Base-by-base conservation (phyloP, 345 rosid genomes). In the Physaria fendleri region DNA sequence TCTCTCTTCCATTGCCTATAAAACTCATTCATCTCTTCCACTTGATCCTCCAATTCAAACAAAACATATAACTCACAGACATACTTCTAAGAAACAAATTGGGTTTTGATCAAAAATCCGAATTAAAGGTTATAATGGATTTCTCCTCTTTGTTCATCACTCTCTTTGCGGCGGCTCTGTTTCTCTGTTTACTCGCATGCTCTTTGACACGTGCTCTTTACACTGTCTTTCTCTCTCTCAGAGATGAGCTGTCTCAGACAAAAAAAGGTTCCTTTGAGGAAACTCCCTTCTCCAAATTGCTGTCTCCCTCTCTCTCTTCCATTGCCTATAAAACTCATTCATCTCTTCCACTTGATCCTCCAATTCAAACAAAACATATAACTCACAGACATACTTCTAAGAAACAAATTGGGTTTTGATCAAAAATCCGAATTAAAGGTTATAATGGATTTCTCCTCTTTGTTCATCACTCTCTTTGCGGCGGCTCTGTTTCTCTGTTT, bases 121-220 rank as follows among this genome's bases (percentile, higher is more conserved):
- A n/a, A n/a, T n/a, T n/a, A n/a, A n/a, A n/a, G n/a, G n/a, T n/a
- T n/a, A n/a, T n/a, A n/a, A n/a, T n/a, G n/a, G n/a, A n/a, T n/a
- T n/a, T n/a, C n/a, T n/a, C n/a, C n/a, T n/a, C n/a, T n/a, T n/a
- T n/a, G n/a, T n/a, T n/a, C n/a, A n/a, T n/a, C n/a, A n/a, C n/a
- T n/a, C n/a, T n/a, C n/a, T n/a, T n/a, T n/a, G n/a, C n/a, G n/a
- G n/a, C n/a, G n/a, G n/a, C n/a, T n/a, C n/a, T n/a, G n/a, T n/a
- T n/a, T n/a, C n/a, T n/a, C n/a, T n/a, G n/a, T n/a, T n/a, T n/a
- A n/a, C n/a, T 45, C 57, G 66, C 75, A 71, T 71, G 75, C 41
- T 58, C 71, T 35, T 65, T 1, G 50, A 71, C 75, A 71, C 75
- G 66, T 71, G 75, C 71, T 44, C 55, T 71, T 49, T 42, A 58